Percentiles rank a stretch among this genome's conserved stretches.
These are phyloP conservation scores for Epichloe amarillans DNA, from an alignment of 2,329 filamentous ascomycete species.

Conservation along the genomic window DNA sequence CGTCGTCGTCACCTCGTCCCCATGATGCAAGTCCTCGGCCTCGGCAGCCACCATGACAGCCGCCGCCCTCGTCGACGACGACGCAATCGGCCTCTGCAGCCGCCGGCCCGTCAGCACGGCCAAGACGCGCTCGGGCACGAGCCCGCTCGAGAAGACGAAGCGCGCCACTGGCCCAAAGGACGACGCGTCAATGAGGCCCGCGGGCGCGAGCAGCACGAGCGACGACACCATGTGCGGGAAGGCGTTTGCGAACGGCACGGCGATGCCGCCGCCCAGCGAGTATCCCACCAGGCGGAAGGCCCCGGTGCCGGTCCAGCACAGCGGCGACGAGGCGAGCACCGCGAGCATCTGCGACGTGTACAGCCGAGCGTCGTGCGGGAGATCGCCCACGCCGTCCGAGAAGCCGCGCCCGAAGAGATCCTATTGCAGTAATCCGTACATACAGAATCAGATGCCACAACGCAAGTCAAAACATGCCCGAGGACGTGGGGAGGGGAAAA, in stretches of 20 bases:
- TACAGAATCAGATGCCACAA: no score
- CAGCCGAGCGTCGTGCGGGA: slow-evolving; percentile 60
- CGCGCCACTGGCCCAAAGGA: slow-evolving; percentile 37
- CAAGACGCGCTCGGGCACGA: slow-evolving; percentile 39
- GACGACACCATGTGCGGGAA: slow-evolving; percentile 58
- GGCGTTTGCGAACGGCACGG: slow-evolving; percentile 57
- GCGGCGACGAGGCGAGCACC: slow-evolving; percentile 53
- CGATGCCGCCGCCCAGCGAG: slow-evolving; percentile 69
- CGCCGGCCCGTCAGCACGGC: slow-evolving; percentile 33
- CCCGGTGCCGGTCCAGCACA: slow-evolving; percentile 48
- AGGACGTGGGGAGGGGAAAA: neutral
- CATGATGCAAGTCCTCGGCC: slow-evolving; percentile 22
- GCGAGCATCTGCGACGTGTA: slow-evolving; percentile 62
- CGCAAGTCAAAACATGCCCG: neutral
- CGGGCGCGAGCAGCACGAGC: slow-evolving; percentile 65
- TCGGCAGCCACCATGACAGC: slow-evolving; percentile 20
- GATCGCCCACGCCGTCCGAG: slow-evolving; percentile 48
- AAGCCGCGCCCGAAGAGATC: slow-evolving; percentile 59
- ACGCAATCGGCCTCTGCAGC: slow-evolving; percentile 37
- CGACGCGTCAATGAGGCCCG: slow-evolving; percentile 53
- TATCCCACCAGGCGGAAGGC: slow-evolving; percentile 63
- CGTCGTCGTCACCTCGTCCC: neutral
- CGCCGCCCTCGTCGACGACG: slow-evolving; percentile 13
- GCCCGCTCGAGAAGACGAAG: slow-evolving; percentile 39
- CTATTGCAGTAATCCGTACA: slow-evolving; percentile 17